Evolutionary conservation across 2,329 filamentous ascomycete species (phyloP).

Genomic region (Exutisphaerella laricina): DNA sequence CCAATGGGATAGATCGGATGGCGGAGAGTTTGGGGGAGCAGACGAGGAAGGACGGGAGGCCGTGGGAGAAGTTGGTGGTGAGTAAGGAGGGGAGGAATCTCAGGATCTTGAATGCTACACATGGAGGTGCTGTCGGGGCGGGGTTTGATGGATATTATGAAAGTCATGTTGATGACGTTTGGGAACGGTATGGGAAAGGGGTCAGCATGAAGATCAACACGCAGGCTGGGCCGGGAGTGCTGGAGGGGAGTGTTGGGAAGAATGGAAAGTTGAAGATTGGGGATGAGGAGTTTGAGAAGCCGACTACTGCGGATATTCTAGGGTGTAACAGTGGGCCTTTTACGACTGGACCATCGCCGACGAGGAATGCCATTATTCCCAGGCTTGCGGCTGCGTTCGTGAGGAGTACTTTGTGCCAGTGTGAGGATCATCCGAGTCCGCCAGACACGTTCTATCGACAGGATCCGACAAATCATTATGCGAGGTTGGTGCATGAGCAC

Average conservation of each 20-base stretch:
- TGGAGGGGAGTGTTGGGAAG: conserved; percentile 46
- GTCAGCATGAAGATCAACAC: conserved; percentile 55
- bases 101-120: conserved; percentile 44
- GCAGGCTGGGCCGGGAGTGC: conserved; percentile 53
- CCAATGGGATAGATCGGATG: conserved; percentile 54
- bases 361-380: conserved; percentile 60
- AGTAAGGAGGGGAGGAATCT: conserved; percentile 35
- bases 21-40: conserved; percentile 53
- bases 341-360: conserved; percentile 39
- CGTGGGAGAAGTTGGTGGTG: conserved; percentile 60
- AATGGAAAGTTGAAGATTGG: conserved; percentile 42
- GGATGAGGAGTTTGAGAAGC: conserved; percentile 50
- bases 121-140: conserved; percentile 43
- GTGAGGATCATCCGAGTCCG: conserved; percentile 36
- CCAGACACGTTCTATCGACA: conserved; percentile 32
- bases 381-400: conserved; percentile 74
- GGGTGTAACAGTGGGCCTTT: conserved; percentile 63
- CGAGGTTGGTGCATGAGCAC: conserved; percentile 54
- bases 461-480: conserved; percentile 51
- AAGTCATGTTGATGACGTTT: conserved; percentile 49
- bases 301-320: conserved; percentile 60
- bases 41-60: conserved; percentile 49
- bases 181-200: conserved; percentile 44
- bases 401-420: conserved; percentile 59
- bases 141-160: conserved; percentile 53